Evolutionary conservation across 2,329 filamentous ascomycete species (phyloP).

Genomic region (Pseudocercospora ulei): DNA sequence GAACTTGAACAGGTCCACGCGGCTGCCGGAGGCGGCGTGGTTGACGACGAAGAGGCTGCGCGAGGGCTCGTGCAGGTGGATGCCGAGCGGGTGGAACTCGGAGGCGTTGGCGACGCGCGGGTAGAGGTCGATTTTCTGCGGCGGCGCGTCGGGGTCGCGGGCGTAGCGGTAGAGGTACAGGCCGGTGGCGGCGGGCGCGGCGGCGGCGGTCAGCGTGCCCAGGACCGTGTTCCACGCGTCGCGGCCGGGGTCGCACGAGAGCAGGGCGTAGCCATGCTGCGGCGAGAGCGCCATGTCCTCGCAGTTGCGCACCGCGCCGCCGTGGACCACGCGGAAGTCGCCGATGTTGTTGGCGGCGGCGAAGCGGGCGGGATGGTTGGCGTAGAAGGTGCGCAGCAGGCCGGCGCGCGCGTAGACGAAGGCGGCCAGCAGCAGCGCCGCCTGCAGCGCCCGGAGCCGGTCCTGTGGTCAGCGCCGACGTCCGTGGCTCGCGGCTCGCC

Average conservation of each 20-base stretch:
- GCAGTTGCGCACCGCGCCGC: conserved; percentile 37
- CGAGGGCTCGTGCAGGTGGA: conserved; percentile 34
- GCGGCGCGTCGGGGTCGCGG: conserved; percentile 19
- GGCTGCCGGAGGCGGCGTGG: conserved; percentile 33
- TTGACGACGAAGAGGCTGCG: conserved; percentile 37
- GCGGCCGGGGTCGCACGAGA: conserved; percentile 39
- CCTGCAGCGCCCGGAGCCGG: conserved; percentile 5
- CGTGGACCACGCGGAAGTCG: conserved; percentile 32
- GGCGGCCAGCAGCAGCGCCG: conserved; percentile 14
- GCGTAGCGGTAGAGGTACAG: conserved; percentile 38
- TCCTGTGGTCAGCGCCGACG: background rate
- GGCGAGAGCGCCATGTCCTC: conserved; percentile 39
- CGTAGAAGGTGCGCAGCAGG: conserved; percentile 20
- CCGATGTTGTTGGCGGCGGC: conserved; percentile 15
- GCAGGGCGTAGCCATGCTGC: conserved; percentile 34
- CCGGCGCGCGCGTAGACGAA: conserved; percentile 22
- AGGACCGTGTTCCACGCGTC: conserved; percentile 43
- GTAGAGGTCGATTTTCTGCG: conserved; percentile 28
- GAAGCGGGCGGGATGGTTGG: conserved; percentile 20
- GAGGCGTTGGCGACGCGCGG: conserved; percentile 23
- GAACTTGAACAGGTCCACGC: conserved; percentile 35
- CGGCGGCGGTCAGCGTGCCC: conserved; percentile 30
- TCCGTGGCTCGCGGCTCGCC: too few species aligned
- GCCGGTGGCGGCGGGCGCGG: conserved; percentile 24
- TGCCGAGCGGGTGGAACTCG: conserved; percentile 40